Base-by-base conservation (phyloP, 2,329 filamentous ascomycete genomes). In the Neurospora sp. region DNA sequence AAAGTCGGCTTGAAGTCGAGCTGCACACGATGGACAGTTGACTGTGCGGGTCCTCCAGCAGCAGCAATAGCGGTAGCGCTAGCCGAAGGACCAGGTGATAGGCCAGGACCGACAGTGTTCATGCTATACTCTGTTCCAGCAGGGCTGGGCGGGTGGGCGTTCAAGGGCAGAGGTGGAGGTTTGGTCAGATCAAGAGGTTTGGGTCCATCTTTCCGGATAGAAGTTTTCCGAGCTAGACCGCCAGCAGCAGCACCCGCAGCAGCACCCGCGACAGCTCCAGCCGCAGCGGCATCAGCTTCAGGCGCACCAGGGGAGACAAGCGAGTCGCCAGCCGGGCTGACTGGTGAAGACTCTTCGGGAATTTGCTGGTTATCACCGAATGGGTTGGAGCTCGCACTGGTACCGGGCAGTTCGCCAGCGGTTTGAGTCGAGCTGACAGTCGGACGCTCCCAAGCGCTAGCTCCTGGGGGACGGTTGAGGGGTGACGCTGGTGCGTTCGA, bases 1-100 rank as follows among this genome's bases (percentile, higher is more conserved):
- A 98, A 90, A 3, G 92, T 95, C 36, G 96, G 94, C 79, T 89
- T 91, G 81, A 98, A 99, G 80, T 97, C 94, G 75, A 98, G 88
- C 79, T 97, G 93, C 40, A 98, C 93, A 73, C 96, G 93, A 80
- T 98, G 91, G 69, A 98, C 94, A 74, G 92, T 80, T 70, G 87
- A 83, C 72, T 84, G 81, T 43, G 82, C 78, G 28, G 89, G 87
- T 19, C 87, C 89, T 70, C 86, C 88, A 66, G 87, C 87, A 68
- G 86, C 87, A 13, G 86, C 87, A 74, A 90, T 90, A 62, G 86
- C 88, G 11, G 85, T 85, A 62, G 86, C 87, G 40, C 84, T 83
- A 46, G 81, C 78, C 4, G 85, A 85, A 36, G 83, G 80, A 67
- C 78, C 81, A 43, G 80, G 81, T 33, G 78, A 76, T 69, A 81